Evolutionary conservation across 2,329 filamentous ascomycete genomes (phyloP), one percentile per base, ranked within the genome.

Genomic region (Scedosporium minutisporum): DNA sequence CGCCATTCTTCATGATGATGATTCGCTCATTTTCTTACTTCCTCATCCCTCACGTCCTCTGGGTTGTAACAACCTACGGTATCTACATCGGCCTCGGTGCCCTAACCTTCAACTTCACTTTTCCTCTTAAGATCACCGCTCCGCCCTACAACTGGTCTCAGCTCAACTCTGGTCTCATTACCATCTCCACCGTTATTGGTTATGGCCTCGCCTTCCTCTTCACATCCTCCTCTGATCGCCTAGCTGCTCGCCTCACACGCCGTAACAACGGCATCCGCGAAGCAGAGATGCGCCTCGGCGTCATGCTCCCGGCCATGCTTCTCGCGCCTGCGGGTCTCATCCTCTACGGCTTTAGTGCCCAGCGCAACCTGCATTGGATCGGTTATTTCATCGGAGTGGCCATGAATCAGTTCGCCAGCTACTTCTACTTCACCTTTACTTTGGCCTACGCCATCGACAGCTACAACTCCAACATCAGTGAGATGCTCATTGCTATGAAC

Each of bases 401-500:
- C n/a, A 73, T 83, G 72, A 72, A 73, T 10, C 77, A 80, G 62
- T 82, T 77, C 70, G 73, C 75, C 21, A 74, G 74, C 3, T 84
- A 82, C 70, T 83, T 83, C 66, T 84, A 77, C 69, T 83, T 83
- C 69, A 80, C 78, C 14, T 83, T 85, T 67, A 81, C 82, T 10
- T 75, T 87, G 7, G 83, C 83, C 2, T 86, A 87, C 67, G 82
- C 83, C 1, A 80, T 86, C 44, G 83, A 86, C 68, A 80, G 77
- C 61, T 84, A 86, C 70, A 80, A 79, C 21, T 75, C 78, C 41
- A 83, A 85, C 66, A 81, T 82, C n/a, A 80, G 78, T 25, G 83
- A 86, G 72, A 85, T 86, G 83, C 76, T 86, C 10, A 86, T 83
- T 64, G 80, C 80, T 3, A 83, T 83, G 76, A 82, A 82, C 65